A percentile compares a stretch with the other conserved stretches of the same genome.
Conservation (phyloP, 2,329 filamentous ascomycete genomes). For the Colletotrichum filicis region DNA sequence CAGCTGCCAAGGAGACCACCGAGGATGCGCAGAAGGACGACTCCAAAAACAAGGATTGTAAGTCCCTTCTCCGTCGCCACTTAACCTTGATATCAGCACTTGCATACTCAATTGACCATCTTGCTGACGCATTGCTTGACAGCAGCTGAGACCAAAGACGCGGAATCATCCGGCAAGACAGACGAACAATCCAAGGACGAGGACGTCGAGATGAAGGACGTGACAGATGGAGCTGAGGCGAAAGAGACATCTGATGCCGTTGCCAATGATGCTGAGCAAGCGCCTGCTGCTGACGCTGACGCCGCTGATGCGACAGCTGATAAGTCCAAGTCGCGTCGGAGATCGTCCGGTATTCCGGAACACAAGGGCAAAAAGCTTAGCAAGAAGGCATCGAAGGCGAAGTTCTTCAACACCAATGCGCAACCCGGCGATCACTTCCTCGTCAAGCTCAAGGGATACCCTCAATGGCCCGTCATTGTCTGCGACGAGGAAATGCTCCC, state of each 20-base stretch:
- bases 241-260: constrained; percentile 46
- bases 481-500: constrained; percentile 96
- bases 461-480: constrained; percentile 93
- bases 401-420: constrained; percentile 79
- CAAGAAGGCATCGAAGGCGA: constrained; percentile 84
- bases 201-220: constrained; percentile 76
- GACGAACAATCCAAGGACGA: constrained; percentile 44
- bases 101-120: constrained; percentile 30
- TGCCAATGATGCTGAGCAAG: constrained; percentile 38
- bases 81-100: constrained; percentile 4
- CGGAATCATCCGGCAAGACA: constrained; percentile 44
- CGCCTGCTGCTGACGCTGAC: constrained; percentile 36
- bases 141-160: constrained; percentile 41
- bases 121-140: constrained; percentile 1
- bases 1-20: constrained; percentile 39
- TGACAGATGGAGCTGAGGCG: constrained; percentile 63
- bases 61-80: constrained; percentile 35
- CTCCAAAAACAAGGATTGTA: constrained; percentile 45
- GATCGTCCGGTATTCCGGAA: constrained; percentile 75
- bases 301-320: constrained; percentile 48
- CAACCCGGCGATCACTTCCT: constrained; percentile 93
- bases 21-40: constrained; percentile 39
- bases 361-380: constrained; percentile 83
- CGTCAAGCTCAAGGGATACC: constrained; percentile 93
- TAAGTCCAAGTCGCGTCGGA: constrained; percentile 70